phyloP scores from a whole-genome alignment of 2,329 filamentous ascomycete genomes.

The Dothideomycetes sp. region DNA sequence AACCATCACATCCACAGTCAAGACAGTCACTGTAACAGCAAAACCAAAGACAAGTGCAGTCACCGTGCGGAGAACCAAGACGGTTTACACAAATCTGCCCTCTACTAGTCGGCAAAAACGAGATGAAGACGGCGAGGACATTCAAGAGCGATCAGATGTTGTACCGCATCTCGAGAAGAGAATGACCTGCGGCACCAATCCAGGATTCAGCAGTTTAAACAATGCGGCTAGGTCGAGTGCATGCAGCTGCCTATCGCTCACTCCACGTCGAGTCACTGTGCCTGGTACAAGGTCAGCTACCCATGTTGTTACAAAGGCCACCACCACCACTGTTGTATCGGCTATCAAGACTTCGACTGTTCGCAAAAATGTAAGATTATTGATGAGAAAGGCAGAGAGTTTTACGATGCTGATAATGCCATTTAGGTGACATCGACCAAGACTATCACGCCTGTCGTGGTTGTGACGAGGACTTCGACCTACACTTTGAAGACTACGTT shows the following conservation, averaged over 20 bases:
- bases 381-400: neutral
- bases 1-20: conserved; percentile 2
- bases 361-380: neutral
- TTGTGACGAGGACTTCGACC: neutral
- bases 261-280: neutral
- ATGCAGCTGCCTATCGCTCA: conserved; percentile 3
- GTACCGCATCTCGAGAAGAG: too few relatives aligned
- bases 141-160: too few relatives aligned
- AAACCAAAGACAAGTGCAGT: neutral
- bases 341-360: neutral
- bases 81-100: too few relatives aligned
- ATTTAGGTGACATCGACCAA: neutral
- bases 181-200: too few relatives aligned
- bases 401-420: neutral
- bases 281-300: too few relatives aligned
- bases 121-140: too few relatives aligned
- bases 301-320: neutral
- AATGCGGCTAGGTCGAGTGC: conserved; percentile 2
- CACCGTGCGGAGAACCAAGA: too few relatives aligned
- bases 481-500: neutral
- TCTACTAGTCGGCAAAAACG: too few relatives aligned
- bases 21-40: neutral
- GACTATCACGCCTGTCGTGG: neutral
- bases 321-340: conserved; percentile 1
- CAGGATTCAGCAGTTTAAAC: conserved; percentile 6